Conservation (phyloP, 805 yeast species). For the Isabelozyma rhagii region DNA sequence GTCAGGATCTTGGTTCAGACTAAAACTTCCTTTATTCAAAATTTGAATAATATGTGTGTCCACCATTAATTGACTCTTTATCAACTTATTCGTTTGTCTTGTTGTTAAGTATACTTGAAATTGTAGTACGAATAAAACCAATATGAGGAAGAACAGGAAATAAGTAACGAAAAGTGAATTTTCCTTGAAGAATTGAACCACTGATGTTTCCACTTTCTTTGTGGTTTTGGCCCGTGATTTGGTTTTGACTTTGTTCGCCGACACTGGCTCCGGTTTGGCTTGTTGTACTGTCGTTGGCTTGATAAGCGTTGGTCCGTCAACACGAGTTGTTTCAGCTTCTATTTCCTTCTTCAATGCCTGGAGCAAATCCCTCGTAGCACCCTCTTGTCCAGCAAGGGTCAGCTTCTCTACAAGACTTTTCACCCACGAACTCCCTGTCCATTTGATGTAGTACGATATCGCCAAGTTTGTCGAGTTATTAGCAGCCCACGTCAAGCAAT, state of each 20-base stretch:
- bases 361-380: constrained; percentile 52
- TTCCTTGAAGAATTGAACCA: constrained; percentile 7
- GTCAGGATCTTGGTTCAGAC: constrained; percentile 1
- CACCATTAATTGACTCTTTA: constrained; percentile 16
- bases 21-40: not conserved
- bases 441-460: constrained; percentile 73
- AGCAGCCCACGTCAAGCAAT: constrained; percentile 71
- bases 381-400: constrained; percentile 73
- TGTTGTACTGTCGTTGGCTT: constrained; percentile 2
- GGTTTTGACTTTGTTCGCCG: constrained; percentile 1
- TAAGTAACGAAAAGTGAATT: constrained; percentile 13
- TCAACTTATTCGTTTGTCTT: constrained; percentile 19
- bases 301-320: constrained; percentile 15
- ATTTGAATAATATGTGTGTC: constrained; percentile 12
- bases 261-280: not conserved
- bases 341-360: constrained; percentile 35
- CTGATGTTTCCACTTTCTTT: not conserved
- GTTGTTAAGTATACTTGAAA: constrained; percentile 12
- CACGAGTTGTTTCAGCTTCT: constrained; percentile 11
- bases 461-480: constrained; percentile 56
- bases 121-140: constrained; percentile 17
- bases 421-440: constrained; percentile 93
- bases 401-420: constrained; percentile 86
- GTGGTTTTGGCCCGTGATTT: not conserved
- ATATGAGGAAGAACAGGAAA: constrained; percentile 16